Conservation (phyloP, 495 filamentous ascomycete genomes). For the Neurospora sp. region DNA sequence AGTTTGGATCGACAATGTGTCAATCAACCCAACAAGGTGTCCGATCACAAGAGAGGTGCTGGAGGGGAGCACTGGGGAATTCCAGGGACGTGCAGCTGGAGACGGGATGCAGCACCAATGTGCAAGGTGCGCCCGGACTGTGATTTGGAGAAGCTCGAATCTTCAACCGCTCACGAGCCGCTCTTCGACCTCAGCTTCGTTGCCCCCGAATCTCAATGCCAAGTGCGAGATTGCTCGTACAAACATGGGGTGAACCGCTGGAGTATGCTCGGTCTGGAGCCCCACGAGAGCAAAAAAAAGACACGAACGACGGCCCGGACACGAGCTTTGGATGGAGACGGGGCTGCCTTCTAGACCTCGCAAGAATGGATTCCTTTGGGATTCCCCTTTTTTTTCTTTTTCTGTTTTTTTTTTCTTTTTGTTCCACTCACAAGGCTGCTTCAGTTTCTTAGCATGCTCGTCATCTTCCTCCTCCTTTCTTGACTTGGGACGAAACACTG, state of each 20-base stretch:
- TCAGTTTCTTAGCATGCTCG: not conserved
- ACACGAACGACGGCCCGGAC: not conserved
- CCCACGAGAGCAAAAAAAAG: not conserved
- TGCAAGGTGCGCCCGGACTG: not conserved
- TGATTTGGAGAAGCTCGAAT: not conserved
- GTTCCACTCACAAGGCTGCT: not conserved
- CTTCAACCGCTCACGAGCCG: not conserved
- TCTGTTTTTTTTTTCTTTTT: not conserved
- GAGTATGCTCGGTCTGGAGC: not conserved
- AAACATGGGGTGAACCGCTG: not conserved
- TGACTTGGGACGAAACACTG: not conserved
- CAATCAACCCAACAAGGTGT: not conserved
- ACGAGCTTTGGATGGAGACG: not conserved
- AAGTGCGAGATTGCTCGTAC: not conserved
- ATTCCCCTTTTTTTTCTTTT: not conserved
- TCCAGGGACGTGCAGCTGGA: not conserved
- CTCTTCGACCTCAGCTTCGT: not conserved
- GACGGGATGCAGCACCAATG: not conserved
- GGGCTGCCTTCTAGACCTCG: not conserved
- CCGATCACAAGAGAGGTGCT: not conserved
- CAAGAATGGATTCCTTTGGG: not conserved
- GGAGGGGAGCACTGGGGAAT: not conserved
- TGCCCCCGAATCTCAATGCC: not conserved
- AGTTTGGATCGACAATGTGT: not conserved
- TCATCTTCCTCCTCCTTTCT: not conserved